phyloP scores from a whole-genome alignment of 768 basidiomycete species.

The Hypsizygus marmoreus region DNA sequence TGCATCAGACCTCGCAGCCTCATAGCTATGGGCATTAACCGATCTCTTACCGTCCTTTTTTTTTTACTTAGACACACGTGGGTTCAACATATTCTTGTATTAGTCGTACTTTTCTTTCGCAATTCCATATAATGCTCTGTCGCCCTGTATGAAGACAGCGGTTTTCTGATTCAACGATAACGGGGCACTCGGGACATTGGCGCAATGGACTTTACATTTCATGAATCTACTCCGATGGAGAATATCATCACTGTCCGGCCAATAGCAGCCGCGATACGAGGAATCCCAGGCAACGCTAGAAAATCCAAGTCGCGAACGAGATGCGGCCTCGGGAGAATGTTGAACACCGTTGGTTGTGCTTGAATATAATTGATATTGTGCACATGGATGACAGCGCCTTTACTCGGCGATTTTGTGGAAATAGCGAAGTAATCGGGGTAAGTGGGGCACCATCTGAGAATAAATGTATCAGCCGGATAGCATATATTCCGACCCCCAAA shows the following conservation, averaged over 20 bases:
- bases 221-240: constrained; percentile 62
- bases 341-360: constrained; percentile 61
- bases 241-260: constrained; percentile 62
- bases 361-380: constrained; percentile 68
- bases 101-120: too few species aligned
- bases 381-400: constrained; percentile 70
- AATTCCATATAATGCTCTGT: too few species aligned
- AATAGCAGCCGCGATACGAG: constrained; percentile 68
- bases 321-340: constrained; percentile 62
- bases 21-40: constrained; percentile 32
- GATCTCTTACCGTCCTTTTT: too few species aligned
- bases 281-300: constrained; percentile 58
- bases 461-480: background rate
- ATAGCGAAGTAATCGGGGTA: constrained; percentile 80
- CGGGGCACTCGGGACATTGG: too few species aligned
- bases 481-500: background rate
- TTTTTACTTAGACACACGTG: constrained; percentile 17
- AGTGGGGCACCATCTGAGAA: constrained; percentile 74
- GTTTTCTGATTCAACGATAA: too few species aligned
- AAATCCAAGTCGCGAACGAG: constrained; percentile 79
- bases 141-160: too few species aligned
- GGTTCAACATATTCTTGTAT: too few species aligned
- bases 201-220: too few species aligned
- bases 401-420: constrained; percentile 56
- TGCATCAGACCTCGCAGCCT: constrained; percentile 26